Evolutionary conservation across 495 filamentous ascomycete genomes (phyloP).

Genomic region (Neurospora discreta): DNA sequence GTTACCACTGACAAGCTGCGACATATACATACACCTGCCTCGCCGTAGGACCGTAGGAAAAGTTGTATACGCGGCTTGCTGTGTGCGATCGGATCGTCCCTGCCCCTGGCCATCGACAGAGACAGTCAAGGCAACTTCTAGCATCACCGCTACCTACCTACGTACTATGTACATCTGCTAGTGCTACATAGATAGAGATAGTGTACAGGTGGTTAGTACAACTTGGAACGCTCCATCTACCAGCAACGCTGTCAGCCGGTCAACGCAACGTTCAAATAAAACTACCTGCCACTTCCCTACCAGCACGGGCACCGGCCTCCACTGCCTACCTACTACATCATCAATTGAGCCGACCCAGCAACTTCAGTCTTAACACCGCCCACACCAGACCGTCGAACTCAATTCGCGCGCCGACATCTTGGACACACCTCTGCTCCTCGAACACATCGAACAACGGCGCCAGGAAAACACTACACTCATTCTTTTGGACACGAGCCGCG

Average conservation of each 20-base stretch:
- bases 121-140: not conserved
- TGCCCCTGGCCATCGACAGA: not conserved
- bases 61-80: not conserved
- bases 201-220: not conserved
- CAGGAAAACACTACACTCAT: not conserved
- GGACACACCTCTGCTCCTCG: not conserved
- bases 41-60: not conserved
- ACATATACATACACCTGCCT: not conserved
- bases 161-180: not conserved
- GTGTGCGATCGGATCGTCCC: not conserved
- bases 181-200: not conserved
- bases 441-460: not conserved
- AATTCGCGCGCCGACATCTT: not conserved
- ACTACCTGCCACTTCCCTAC: not conserved
- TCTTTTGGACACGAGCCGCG: not conserved
- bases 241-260: not conserved
- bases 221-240: not conserved
- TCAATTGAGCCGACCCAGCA: not conserved
- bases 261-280: not conserved
- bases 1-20: not conserved
- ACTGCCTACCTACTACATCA: not conserved
- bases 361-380: not conserved
- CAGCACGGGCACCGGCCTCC: not conserved
- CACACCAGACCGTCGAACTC: not conserved
- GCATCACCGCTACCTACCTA: not conserved